These are phyloP conservation scores for Vigna mungo DNA, from an alignment of 306 rosid species.

Conservation along the genomic window DNA sequence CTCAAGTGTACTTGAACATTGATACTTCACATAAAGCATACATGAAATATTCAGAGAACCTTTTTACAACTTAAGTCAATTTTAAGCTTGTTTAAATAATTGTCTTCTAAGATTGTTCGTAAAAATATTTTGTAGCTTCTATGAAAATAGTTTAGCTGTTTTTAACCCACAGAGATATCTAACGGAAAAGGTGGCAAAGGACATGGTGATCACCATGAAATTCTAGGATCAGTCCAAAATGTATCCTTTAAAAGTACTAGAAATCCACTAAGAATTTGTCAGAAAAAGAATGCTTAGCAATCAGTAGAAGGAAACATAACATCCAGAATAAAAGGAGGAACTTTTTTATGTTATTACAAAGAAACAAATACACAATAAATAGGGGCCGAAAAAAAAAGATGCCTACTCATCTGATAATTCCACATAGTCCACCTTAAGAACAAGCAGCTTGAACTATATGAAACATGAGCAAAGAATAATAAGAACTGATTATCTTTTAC, in stretches of 20 bases:
- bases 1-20: no score
- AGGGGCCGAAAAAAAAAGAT: constrained; percentile 29
- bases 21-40: no score
- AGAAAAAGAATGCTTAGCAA: neutral
- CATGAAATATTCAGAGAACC: no score
- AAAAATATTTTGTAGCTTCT: no score
- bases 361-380: constrained; percentile 29
- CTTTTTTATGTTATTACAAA: neutral
- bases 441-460: constrained; percentile 43
- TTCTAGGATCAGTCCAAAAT: neutral
- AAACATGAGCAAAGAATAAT: constrained; percentile 48
- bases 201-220: neutral
- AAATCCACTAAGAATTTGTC: neutral
- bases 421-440: constrained; percentile 41
- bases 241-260: neutral
- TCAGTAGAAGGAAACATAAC: constrained; percentile 13
- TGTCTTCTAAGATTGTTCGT: no score
- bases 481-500: constrained; percentile 49
- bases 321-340: neutral
- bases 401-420: constrained; percentile 52
- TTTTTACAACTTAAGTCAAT: no score
- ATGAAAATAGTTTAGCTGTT: no score
- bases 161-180: no score
- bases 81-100: no score
- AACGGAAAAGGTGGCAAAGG: neutral